A percentile compares a stretch with the other conserved stretches of the same genome.
phyloP scores from a whole-genome alignment of 345 rosid genomes.

The Theobroma cacao region DNA sequence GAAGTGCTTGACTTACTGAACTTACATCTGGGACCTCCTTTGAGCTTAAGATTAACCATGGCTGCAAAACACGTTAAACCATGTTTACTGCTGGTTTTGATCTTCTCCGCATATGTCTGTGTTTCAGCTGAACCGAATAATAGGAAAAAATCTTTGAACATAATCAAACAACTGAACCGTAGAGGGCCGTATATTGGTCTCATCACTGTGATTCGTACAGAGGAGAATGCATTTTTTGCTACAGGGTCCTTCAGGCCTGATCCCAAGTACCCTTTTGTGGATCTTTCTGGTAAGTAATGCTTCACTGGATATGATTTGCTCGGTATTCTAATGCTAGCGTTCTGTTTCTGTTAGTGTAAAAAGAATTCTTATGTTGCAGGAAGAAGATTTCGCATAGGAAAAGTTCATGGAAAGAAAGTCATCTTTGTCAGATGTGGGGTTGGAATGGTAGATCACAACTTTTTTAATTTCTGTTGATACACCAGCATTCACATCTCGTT shows the following conservation, averaged over 20 bases:
- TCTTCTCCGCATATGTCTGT: neutral
- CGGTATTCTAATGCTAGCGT: neutral
- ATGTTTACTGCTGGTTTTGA: neutral
- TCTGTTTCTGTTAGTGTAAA: neutral
- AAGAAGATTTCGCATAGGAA: slow-evolving; percentile 42
- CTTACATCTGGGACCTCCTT: neutral
- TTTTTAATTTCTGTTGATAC: neutral
- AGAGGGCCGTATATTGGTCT: slow-evolving; percentile 48
- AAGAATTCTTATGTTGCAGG: slow-evolving; percentile 23
- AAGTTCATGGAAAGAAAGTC: slow-evolving; percentile 40
- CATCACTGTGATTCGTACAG: slow-evolving; percentile 40
- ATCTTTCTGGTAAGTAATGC: slow-evolving; percentile 42
- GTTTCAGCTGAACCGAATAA: neutral
- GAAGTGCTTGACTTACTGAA: neutral
- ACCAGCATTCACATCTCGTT: too few species aligned
- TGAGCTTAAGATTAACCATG: slow-evolving; percentile 1
- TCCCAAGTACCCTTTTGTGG: slow-evolving; percentile 30
- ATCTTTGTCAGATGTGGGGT: slow-evolving; percentile 56
- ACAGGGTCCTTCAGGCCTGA: slow-evolving; percentile 35
- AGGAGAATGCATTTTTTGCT: slow-evolving; percentile 39
- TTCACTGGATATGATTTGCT: neutral
- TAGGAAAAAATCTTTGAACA: slow-evolving; percentile 8
- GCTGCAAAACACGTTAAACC: slow-evolving; percentile 6
- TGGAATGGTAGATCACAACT: slow-evolving; percentile 36
- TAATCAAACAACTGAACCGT: slow-evolving; percentile 31